Evolutionary conservation across 2,329 filamentous ascomycete species (phyloP).

Genomic region (Verticillium nonalfalfae): DNA sequence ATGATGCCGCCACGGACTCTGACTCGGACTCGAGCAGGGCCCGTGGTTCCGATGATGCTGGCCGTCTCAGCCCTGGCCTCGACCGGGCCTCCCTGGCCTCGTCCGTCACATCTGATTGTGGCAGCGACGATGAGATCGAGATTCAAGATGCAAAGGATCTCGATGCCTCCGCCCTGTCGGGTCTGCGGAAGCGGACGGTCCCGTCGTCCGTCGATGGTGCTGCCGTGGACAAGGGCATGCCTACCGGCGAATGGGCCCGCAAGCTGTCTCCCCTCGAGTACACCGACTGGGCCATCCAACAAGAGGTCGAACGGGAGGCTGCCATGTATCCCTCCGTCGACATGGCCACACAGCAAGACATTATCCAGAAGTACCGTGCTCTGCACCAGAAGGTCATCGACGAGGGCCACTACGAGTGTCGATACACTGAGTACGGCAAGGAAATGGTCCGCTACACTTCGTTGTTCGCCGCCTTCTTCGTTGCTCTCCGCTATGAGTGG

Average conservation of each 20-base stretch:
- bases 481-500: slow-evolving; percentile 41
- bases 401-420: slow-evolving; percentile 52
- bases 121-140: slow-evolving; percentile 1
- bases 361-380: slow-evolving; percentile 46
- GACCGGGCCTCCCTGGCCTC: slow-evolving; percentile 10
- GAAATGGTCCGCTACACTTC: slow-evolving; percentile 48
- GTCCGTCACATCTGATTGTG: slow-evolving; percentile 3
- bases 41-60: background rate
- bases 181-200: slow-evolving; percentile 1
- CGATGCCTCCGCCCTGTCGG: slow-evolving; percentile 2
- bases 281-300: slow-evolving; percentile 26
- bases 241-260: background rate
- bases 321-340: slow-evolving; percentile 47
- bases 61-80: background rate
- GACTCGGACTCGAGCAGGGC: slow-evolving; percentile 4
- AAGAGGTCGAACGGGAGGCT: slow-evolving; percentile 26
- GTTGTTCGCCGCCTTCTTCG: slow-evolving; percentile 42
- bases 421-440: slow-evolving; percentile 50
- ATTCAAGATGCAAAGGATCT: slow-evolving; percentile 3
- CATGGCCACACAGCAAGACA: slow-evolving; percentile 44
- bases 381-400: slow-evolving; percentile 49
- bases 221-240: background rate
- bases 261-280: slow-evolving; percentile 18
- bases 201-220: background rate
- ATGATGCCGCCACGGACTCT: slow-evolving; percentile 9